These are phyloP conservation scores for Cytospora leucostoma DNA, from an alignment of 2,329 filamentous ascomycete genomes.

Conservation along the genomic window DNA sequence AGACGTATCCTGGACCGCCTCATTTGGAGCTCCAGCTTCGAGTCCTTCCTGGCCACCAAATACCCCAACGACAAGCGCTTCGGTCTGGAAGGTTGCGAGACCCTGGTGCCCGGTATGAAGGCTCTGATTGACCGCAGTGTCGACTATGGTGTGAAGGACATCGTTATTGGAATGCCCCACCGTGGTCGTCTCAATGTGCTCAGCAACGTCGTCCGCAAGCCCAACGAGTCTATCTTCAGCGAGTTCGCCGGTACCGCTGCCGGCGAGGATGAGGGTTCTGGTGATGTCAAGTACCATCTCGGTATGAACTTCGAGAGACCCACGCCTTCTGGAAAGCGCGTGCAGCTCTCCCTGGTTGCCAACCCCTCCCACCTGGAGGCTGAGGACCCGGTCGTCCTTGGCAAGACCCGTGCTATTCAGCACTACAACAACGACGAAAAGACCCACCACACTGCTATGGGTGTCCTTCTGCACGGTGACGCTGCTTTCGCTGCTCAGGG, in stretches of 20 bases:
- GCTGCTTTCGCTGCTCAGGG: constrained; percentile 96
- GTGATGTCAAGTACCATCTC: constrained; percentile 98
- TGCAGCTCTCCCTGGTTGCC: constrained; percentile 97
- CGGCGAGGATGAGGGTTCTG: constrained; percentile 91
- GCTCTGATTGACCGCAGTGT: constrained; percentile 97
- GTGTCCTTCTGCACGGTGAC: constrained; percentile 93
- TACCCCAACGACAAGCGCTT: constrained; percentile 99
- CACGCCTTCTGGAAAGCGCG: constrained; percentile 96
- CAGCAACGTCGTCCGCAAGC: constrained; percentile 97
- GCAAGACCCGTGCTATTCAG: constrained; percentile 96
- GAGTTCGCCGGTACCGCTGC: constrained; percentile 90
- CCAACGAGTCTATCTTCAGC: constrained; percentile 99
- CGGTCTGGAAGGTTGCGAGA: constrained; percentile 95
- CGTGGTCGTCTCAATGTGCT: constrained; percentile 97
- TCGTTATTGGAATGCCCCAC: constrained; percentile 99
- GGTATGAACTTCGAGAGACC: constrained; percentile 99
- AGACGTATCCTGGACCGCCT: constrained; percentile 93
- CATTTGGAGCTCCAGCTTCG: constrained; percentile 98
- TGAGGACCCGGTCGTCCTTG: constrained; percentile 95
- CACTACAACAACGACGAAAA: constrained; percentile 98
- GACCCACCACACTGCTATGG: constrained; percentile 87
- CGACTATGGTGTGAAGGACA: constrained; percentile 98
- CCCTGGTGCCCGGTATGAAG: constrained; percentile 98
- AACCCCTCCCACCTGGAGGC: constrained; percentile 98
- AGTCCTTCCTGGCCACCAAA: constrained; percentile 92